Evolutionary conservation across 2,329 filamentous ascomycete genomes (phyloP).

Genomic region (Alternaria angustiovoidea): DNA sequence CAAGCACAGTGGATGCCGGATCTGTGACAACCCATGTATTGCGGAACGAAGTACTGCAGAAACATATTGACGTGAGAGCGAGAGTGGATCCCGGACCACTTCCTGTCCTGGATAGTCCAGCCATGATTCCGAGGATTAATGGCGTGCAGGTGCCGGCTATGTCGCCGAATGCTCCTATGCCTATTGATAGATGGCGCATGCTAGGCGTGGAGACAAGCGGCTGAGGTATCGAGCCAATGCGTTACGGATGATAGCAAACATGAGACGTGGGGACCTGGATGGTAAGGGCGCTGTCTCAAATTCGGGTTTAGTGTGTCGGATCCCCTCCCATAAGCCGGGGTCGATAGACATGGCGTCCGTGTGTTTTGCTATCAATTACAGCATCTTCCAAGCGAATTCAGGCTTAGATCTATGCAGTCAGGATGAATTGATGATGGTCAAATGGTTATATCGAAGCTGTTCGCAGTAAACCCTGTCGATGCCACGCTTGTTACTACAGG

Average conservation of each 20-base stretch:
- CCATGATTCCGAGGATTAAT: conserved; percentile 46
- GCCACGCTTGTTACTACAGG: conserved; percentile 8
- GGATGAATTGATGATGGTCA: conserved; percentile 33
- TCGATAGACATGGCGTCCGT: conserved; percentile 39
- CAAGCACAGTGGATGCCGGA: conserved; percentile 48
- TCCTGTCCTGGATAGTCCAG: conserved; percentile 45
- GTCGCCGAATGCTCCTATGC: conserved; percentile 46
- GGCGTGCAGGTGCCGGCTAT: conserved; percentile 46
- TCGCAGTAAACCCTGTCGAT: conserved; percentile 19
- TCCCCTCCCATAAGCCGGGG: conserved; percentile 50
- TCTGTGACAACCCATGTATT: conserved; percentile 50
- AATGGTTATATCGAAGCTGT: conserved; percentile 23
- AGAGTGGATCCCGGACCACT: conserved; percentile 47
- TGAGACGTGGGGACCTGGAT: conserved; percentile 48
- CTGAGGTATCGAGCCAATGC: conserved; percentile 46
- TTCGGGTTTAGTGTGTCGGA: conserved; percentile 47
- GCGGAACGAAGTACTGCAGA: conserved; percentile 52
- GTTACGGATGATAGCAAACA: conserved; percentile 49
- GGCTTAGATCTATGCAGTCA: conserved; percentile 31
- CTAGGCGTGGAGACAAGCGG: conserved; percentile 43
- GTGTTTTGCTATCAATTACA: conserved; percentile 48
- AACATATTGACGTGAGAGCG: conserved; percentile 52
- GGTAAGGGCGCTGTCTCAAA: conserved; percentile 49
- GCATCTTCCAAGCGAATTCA: conserved; percentile 37
- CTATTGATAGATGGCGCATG: conserved; percentile 50